Percentiles rank a stretch among this genome's conserved stretches.
These are phyloP conservation scores for Gossypium gossypioides DNA, from an alignment of 441 rosid genomes.

Conservation along the genomic window DNA sequence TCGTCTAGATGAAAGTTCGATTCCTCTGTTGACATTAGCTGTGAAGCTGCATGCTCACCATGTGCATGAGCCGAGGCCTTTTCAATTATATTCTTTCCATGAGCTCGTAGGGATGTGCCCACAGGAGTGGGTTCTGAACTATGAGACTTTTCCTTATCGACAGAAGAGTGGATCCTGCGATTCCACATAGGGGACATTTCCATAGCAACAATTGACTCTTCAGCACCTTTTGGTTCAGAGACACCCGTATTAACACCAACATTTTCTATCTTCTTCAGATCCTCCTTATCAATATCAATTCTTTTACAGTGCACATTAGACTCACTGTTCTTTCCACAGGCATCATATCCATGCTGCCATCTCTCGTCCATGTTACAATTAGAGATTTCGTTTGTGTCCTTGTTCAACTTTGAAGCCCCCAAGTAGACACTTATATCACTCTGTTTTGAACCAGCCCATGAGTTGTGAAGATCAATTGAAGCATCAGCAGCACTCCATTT, in stretches of 20 bases:
- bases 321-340: conserved; percentile 21
- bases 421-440: neutral
- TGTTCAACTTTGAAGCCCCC: conserved; percentile 21
- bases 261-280: conserved; percentile 25
- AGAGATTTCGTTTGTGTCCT: conserved; percentile 26
- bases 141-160: conserved; percentile 33
- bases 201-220: conserved; percentile 53
- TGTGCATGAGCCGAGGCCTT: conserved; percentile 24
- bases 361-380: conserved; percentile 29
- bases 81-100: conserved; percentile 21
- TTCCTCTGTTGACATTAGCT: conserved; percentile 25
- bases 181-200: conserved; percentile 97
- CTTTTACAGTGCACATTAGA: conserved; percentile 18
- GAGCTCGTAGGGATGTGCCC: conserved; percentile 24
- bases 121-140: conserved; percentile 25
- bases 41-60: conserved; percentile 22
- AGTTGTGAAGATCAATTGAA: neutral
- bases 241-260: conserved; percentile 21
- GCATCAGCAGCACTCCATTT: conserved; percentile 3
- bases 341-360: conserved; percentile 28
- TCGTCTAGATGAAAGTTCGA: conserved; percentile 27
- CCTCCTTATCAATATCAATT: conserved; percentile 23
- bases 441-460: conserved; percentile 14
- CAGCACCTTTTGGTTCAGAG: conserved; percentile 34
- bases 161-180: conserved; percentile 34